phyloP scores from a whole-genome alignment of 208 protist species.

The Novymonas esmeraldas region DNA sequence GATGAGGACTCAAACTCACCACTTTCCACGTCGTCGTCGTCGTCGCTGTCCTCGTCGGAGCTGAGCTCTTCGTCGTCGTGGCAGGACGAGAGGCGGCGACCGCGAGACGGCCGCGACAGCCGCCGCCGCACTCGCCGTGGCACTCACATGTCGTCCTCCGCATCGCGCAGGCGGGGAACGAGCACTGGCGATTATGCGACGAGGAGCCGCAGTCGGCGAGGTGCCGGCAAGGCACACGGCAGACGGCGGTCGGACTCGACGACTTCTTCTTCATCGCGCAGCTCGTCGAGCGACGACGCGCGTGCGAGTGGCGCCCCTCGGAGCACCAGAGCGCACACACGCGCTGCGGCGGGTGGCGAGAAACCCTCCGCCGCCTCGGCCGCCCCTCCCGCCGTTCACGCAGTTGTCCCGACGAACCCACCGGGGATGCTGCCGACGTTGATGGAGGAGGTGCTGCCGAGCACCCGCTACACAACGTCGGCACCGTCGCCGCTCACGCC shows the following conservation, averaged over 20 bases:
- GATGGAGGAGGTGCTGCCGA: conserved; percentile 21
- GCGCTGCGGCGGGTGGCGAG: not conserved
- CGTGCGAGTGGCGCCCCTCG: too few species aligned
- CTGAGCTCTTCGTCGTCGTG: not conserved
- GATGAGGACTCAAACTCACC: conserved; percentile 1
- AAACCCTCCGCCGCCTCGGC: not conserved
- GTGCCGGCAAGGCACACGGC: not conserved
- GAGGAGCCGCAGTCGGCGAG: not conserved
- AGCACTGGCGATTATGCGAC: not conserved
- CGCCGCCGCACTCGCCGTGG: not conserved
- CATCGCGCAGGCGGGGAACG: not conserved
- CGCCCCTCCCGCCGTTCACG: not conserved
- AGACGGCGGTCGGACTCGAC: not conserved
- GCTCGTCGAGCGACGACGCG: not conserved
- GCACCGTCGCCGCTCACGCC: conserved; percentile 7
- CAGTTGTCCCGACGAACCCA: not conserved
- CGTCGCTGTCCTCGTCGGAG: conserved; percentile 3
- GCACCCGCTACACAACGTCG: conserved; percentile 8
- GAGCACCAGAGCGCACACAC: not conserved
- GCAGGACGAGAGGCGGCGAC: not conserved
- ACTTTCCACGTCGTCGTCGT: not conserved
- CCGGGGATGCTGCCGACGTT: conserved; percentile 4
- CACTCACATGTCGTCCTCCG: not conserved
- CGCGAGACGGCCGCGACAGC: not conserved
- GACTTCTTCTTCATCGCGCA: not conserved